Evolutionary conservation across 441 rosid species (phyloP).

Genomic region (Bruguiera hainesii): DNA sequence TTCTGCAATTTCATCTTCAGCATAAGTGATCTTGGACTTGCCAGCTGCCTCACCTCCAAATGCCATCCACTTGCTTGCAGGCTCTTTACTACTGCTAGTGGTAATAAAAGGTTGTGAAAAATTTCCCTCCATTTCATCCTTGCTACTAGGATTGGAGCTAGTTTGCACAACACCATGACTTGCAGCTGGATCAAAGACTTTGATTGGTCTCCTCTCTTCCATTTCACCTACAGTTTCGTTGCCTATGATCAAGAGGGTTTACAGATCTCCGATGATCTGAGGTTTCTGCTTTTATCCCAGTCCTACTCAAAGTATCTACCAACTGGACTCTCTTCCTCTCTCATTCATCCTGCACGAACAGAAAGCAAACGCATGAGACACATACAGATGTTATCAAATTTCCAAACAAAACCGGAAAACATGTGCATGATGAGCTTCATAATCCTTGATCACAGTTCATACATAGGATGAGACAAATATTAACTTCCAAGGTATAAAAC

Average conservation of each 20-base stretch:
- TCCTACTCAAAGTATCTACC: no score
- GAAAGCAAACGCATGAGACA: no score
- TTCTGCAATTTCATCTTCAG: constrained; percentile 12
- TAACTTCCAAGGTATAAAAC: no score
- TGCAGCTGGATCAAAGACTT: constrained; percentile 28
- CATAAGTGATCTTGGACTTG: background rate
- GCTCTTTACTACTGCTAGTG: constrained; percentile 22
- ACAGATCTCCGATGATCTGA: no score
- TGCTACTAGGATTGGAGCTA: constrained; percentile 6
- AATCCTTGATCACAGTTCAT: no score
- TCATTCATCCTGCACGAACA: no score
- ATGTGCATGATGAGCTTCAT: no score
- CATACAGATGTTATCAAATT: no score
- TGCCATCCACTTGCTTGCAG: constrained; percentile 73
- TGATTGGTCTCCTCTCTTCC: constrained; percentile 29
- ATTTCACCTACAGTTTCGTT: background rate
- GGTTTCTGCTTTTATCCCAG: no score
- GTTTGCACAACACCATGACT: constrained; percentile 22
- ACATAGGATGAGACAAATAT: no score
- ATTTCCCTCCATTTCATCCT: constrained; percentile 16
- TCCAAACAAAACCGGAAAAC: no score
- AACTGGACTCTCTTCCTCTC: no score
- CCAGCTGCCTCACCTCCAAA: constrained; percentile 34
- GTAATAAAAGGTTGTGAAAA: constrained; percentile 13
- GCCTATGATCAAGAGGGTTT: background rate